Evolutionary conservation across 352 stramenopile genomes (phyloP), one percentile per base, ranked within the genome.

Genomic region (Aphanomyces euteiches): DNA sequence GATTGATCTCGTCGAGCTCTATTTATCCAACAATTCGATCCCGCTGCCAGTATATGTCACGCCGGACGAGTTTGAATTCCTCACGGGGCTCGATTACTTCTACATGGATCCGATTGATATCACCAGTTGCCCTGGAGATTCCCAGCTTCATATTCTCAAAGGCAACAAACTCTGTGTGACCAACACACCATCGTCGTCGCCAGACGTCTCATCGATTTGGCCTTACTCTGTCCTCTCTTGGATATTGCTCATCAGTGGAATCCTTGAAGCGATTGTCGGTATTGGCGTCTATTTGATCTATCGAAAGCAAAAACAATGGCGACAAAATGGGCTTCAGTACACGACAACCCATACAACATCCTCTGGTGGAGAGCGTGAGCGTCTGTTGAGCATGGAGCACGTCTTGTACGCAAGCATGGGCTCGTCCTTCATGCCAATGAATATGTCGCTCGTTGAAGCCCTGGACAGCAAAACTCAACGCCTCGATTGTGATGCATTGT

Each of bases 101-200:
- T 56, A 67, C 3, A 50, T 67, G n/a, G 59, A 67, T 40, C 6
- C 12, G n/a, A 38, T 19, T 38, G 59, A 50, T 17, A 34, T 45
- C 6, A n/a, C 13, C 10, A 28, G 13, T 7, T 67, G 59, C 21
- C 19, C 13, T 39, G 59, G 59, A 41, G 59, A 40, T 8, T 36
- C 28, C 59, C 59, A 67, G 41, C 8, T 50, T n/a, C 59, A 67
- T 34, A n/a, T 36, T 7, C 59, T 67, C 59, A 56, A 56, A 41
- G 59, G 59, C 39, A 67, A 67, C 41, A 67, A 56, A 5, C n/a
- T 67, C 41, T 67, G 59, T 6, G 59, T 67, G 41, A 67, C 28
- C 59, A 4, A 53, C 13, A n/a, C 5, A 17, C 7, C 28, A 19
- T 28, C 40, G 38, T 66, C 39, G 7, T 10, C 57, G 12, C 10